Evolutionary conservation across 208 protist species (phyloP), one percentile per base, ranked within the genome.

Genomic region (Trypanosoma boissoni): DNA sequence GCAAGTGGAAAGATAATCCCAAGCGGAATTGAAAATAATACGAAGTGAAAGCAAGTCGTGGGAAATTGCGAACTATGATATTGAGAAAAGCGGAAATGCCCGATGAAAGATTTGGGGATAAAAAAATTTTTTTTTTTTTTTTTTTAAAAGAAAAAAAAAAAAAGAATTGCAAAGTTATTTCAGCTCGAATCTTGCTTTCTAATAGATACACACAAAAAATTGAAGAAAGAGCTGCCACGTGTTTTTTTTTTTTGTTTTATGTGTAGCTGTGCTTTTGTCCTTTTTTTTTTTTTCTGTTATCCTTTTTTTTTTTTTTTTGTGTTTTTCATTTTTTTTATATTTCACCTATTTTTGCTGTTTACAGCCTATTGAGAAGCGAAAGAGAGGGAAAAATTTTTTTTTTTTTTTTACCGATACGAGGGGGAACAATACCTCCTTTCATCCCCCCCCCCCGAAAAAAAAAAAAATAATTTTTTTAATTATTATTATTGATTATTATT

Each of bases 281-380:
- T 28, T 32, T 27, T 12, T 14, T 26, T 29, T 53, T 14, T 24
- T n/a, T 62, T 41, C 14, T 26, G 26, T n/a, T 16, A 42, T 36
- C 9, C 6, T 43, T 41, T 20, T 44, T 27, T 14, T 34, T 28
- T n/a, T 39, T 42, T 48, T 44, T 60, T 48, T 55, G 8, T 16
- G 34, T 58, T 53, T 43, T 73, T 32, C 18, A 56, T 21, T 27
- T 5, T 37, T 44, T 5, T 14, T 16, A 34, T 66, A 32, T 58
- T 42, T 58, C 14, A 39, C 56, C 56, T 66, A 20, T 63, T 4
- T 18, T 20, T 5, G 4, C 28, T 56, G 26, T 14, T 16, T 31
- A 16, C 36, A 21, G 5, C 8, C 23, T 56, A 27, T 58, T 46
- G 10, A 32, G 36, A 58, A 39, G 12, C 6, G 12, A 39, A 39